Evolutionary conservation across 805 yeast species (phyloP).

Genomic region (Vanderwaltozyma yarrowii): DNA sequence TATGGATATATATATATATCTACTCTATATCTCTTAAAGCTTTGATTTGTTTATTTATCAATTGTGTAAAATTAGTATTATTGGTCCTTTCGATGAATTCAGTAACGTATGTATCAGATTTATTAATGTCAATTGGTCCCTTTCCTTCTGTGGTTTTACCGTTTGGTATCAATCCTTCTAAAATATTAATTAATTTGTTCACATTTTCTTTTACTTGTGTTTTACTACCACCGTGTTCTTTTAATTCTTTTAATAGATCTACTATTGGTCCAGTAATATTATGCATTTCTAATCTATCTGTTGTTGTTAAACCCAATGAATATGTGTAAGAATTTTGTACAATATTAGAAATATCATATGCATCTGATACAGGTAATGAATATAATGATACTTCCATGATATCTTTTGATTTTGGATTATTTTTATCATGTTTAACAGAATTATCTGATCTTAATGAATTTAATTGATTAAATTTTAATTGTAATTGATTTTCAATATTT

Average conservation of each 20-base stretch:
- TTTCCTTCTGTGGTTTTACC: no score
- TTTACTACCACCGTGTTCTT: slow-evolving; percentile 4
- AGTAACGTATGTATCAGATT: no score
- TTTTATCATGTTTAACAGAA: neutral
- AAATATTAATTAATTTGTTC: neutral
- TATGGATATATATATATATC: no score
- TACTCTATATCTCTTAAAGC: no score
- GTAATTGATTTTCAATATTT: neutral
- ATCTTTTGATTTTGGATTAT: neutral
- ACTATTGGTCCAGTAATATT: slow-evolving; percentile 5
- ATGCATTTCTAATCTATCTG: slow-evolving; percentile 6
- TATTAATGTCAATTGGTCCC: no score
- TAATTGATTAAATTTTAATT: neutral
- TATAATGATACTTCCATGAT: neutral
- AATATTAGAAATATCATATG: slow-evolving; percentile 3
- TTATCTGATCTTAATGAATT: neutral
- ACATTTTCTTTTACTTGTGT: neutral
- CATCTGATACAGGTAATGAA: neutral
- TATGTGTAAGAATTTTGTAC: slow-evolving; percentile 6
- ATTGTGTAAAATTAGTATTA: no score
- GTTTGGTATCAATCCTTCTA: neutral
- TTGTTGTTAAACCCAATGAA: slow-evolving; percentile 9
- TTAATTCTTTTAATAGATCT: slow-evolving; percentile 4
- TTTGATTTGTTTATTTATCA: no score
- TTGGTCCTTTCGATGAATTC: no score